Evolutionary conservation across 352 stramenopile genomes (phyloP).

Genomic region (Globisporangium orthogonon): DNA sequence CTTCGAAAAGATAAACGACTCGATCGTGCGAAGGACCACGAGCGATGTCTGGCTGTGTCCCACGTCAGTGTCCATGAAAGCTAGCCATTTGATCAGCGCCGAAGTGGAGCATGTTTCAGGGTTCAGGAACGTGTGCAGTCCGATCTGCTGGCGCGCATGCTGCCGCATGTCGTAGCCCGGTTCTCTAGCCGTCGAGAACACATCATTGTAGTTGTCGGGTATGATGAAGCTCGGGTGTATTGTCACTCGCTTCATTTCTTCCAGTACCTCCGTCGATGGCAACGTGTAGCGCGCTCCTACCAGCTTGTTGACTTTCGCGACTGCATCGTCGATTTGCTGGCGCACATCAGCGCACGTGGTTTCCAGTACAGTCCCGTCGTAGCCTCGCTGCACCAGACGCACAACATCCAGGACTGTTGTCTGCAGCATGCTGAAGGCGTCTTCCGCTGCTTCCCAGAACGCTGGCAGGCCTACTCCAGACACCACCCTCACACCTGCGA

Average conservation of each 20-base stretch:
- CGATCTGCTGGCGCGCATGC: background rate
- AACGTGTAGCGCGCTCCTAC: slow-evolving; percentile 1
- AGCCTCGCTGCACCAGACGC: slow-evolving; percentile 4
- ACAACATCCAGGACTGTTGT: background rate
- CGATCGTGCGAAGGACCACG: slow-evolving; percentile 20
- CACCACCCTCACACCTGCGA: background rate
- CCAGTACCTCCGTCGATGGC: background rate
- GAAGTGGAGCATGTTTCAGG: background rate
- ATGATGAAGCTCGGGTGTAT: background rate
- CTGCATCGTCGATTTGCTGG: background rate
- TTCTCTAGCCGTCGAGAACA: background rate
- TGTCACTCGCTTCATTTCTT: background rate
- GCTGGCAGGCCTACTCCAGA: background rate
- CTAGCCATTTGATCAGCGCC: slow-evolving; percentile 8
- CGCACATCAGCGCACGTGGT: background rate
- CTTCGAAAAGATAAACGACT: slow-evolving; percentile 22
- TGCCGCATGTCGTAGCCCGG: background rate
- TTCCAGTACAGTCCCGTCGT: slow-evolving; percentile 1
- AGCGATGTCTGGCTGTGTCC: background rate
- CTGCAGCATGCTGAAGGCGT: slow-evolving; percentile 16
- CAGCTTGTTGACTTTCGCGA: background rate
- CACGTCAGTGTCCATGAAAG: background rate
- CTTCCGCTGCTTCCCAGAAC: slow-evolving; percentile 9
- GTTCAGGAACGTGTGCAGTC: background rate
- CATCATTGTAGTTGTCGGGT: slow-evolving; percentile 3